phyloP scores from a whole-genome alignment of 495 filamentous ascomycete species.

The Xylaria venustula region DNA sequence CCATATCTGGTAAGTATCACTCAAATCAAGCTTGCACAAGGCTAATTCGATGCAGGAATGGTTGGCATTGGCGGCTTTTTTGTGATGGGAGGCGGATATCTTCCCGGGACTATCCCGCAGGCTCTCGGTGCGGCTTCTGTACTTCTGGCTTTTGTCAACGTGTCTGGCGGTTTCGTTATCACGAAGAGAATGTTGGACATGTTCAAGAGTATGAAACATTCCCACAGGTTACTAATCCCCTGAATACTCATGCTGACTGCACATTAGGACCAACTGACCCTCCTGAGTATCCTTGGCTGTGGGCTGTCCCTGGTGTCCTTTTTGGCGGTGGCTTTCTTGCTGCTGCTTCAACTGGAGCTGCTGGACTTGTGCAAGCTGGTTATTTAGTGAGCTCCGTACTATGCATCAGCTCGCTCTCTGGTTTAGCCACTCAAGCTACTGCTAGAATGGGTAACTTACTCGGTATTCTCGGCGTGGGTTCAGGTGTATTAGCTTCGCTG shows the following conservation, averaged over 20 bases:
- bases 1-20: slow-evolving; percentile 61
- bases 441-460: slow-evolving; percentile 77
- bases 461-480: slow-evolving; percentile 74
- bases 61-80: slow-evolving; percentile 81
- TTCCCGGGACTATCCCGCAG: slow-evolving; percentile 75
- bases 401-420: slow-evolving; percentile 71
- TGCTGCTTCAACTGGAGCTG: slow-evolving; percentile 72
- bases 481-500: slow-evolving; percentile 74
- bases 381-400: slow-evolving; percentile 76
- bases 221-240: neutral
- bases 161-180: slow-evolving; percentile 79
- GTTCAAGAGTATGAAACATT: slow-evolving; percentile 62
- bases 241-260: slow-evolving; percentile 18
- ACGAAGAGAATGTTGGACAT: slow-evolving; percentile 91
- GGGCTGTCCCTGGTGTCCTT: slow-evolving; percentile 67
- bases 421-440: slow-evolving; percentile 72
- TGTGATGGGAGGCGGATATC: slow-evolving; percentile 71
- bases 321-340: slow-evolving; percentile 76
- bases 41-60: slow-evolving; percentile 50
- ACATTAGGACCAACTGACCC: slow-evolving; percentile 66
- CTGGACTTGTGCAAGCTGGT: slow-evolving; percentile 76
- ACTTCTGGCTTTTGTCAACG: slow-evolving; percentile 76
- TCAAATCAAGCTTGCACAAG: neutral
- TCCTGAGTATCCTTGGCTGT: slow-evolving; percentile 80
- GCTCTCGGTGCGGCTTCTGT: slow-evolving; percentile 73